These are phyloP conservation scores for Eudorina sp. DNA, from an alignment of 139 green algal genomes.

Conservation along the genomic window DNA sequence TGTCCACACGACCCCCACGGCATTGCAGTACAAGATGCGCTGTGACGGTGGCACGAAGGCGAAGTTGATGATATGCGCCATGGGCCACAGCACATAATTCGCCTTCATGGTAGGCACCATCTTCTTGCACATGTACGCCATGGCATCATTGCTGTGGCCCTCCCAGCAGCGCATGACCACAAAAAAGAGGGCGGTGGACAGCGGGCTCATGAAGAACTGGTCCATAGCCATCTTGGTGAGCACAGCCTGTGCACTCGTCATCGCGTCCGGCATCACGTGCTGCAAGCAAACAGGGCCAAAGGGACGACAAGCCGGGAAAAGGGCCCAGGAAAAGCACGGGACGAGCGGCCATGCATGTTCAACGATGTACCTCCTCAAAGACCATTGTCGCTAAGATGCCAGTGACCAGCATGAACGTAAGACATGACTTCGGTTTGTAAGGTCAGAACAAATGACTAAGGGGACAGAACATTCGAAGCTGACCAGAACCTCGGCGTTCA, in stretches of 20 bases:
- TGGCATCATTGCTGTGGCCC: constrained; percentile 42
- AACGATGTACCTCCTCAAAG: too few species aligned
- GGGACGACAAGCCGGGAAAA: background rate
- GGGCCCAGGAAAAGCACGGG: too few species aligned
- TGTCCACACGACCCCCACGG: constrained; percentile 66
- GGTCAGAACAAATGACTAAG: too few species aligned
- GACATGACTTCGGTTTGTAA: too few species aligned
- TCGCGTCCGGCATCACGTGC: constrained; percentile 42
- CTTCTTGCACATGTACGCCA: constrained; percentile 51
- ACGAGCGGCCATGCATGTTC: too few species aligned
- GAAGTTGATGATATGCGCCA: constrained; percentile 78
- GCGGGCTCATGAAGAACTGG: constrained; percentile 63
- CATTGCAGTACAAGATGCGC: constrained; percentile 76
- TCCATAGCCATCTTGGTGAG: constrained; percentile 63
- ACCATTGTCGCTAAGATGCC: too few species aligned
- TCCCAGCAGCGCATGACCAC: constrained; percentile 59
- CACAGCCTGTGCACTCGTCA: constrained; percentile 53
- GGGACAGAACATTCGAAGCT: too few species aligned
- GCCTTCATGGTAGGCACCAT: constrained; percentile 42
- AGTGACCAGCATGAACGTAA: too few species aligned
- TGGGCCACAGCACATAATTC: constrained; percentile 71
- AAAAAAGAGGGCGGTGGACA: constrained; percentile 66
- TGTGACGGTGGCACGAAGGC: constrained; percentile 64
- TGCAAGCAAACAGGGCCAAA: background rate
- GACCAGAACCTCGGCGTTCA: too few species aligned